Percentiles rank a stretch among this genome's conserved stretches.
Conservation (phyloP, 1,284 basidiomycete genomes). For the Somion occarium region DNA sequence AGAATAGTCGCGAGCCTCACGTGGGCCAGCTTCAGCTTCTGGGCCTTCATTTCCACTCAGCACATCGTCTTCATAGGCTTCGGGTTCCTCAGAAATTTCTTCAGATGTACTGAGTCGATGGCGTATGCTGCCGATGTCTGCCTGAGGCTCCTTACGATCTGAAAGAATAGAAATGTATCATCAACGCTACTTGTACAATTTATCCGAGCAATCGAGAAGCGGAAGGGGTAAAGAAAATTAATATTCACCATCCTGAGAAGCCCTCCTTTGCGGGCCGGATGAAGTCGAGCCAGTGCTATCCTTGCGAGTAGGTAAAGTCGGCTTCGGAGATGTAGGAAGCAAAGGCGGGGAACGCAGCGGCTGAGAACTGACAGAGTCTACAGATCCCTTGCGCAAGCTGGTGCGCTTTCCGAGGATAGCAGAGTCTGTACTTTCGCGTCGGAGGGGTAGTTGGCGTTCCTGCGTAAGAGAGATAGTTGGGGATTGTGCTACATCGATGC, state of each 20-base stretch:
- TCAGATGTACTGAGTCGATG: not conserved
- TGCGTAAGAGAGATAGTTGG: conserved; percentile 2
- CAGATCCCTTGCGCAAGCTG: conserved; percentile 1
- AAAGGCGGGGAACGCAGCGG: conserved; percentile 9
- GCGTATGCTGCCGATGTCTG: not conserved
- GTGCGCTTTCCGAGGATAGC: conserved; percentile 2
- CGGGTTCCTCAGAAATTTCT: conserved; percentile 6
- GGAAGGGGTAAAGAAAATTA: conserved; percentile 29
- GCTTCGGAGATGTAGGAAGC: conserved; percentile 13
- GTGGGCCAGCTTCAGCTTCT: not conserved
- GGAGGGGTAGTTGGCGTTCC: not conserved
- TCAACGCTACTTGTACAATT: conserved; percentile 28
- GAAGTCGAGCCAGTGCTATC: conserved; percentile 20
- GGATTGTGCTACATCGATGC: conserved; percentile 15
- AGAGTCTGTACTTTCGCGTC: conserved; percentile 3
- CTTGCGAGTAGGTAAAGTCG: conserved; percentile 22
- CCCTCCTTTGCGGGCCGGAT: conserved; percentile 14
- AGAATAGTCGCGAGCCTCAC: not conserved
- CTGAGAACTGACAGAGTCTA: conserved; percentile 2
- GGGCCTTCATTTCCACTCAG: not conserved
- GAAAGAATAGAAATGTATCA: conserved; percentile 16
- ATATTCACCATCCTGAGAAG: conserved; percentile 40
- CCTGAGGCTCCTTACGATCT: not conserved
- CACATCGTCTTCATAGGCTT: conserved; percentile 10
- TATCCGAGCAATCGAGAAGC: too few relatives aligned